Base-by-base conservation (phyloP, 768 basidiomycete species). In the Lentinula sp. region DNA sequence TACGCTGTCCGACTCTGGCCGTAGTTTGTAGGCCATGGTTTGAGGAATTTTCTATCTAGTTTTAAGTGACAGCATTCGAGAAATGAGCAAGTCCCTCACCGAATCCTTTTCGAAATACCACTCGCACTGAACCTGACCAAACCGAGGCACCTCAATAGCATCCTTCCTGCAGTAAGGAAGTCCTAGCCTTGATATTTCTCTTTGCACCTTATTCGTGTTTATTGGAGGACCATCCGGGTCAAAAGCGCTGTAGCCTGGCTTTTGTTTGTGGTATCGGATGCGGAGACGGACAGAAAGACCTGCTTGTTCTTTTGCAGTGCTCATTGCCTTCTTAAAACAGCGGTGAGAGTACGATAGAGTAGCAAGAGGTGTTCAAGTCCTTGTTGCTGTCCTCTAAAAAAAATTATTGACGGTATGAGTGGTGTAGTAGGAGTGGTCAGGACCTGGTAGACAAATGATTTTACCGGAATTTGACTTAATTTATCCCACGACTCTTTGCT, bases 111-210 rank as follows among this genome's bases (percentile, higher is more conserved):
- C 23, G 8, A 56, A 56, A 56, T 56, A 56, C 55, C 55, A 56
- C 18, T 56, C 55, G 39, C 18, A 23, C 13, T 56, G 37, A 13
- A 56, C 41, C 20, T 39, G 37, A 23, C 55, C 55, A n/a, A 41
- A 4, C 3, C 20, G n/a, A 39, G 55, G 39, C 8, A 56, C 55
- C n/a, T 42, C 55, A 16, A 56, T 56, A 2, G 39, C 18, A 43
- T 56, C 55, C 5, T 56, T 56, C 20, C 55, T 41, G 23, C 55
- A 56, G 41, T 56, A 56, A 8, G 55, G 55, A 12, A 56, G 41
- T 32, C 39, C 13, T 33, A 56, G 41, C 28, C 23, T 42, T 23
- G 55, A 56, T 43, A 56, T 56, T 41, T 56, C 55, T 43, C n/a
- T 37, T 43, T 56, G 55, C 18, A 56, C 39, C 10, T 23, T 6